Conservation (phyloP, 768 basidiomycete genomes). For the Cubamyces sp. region DNA sequence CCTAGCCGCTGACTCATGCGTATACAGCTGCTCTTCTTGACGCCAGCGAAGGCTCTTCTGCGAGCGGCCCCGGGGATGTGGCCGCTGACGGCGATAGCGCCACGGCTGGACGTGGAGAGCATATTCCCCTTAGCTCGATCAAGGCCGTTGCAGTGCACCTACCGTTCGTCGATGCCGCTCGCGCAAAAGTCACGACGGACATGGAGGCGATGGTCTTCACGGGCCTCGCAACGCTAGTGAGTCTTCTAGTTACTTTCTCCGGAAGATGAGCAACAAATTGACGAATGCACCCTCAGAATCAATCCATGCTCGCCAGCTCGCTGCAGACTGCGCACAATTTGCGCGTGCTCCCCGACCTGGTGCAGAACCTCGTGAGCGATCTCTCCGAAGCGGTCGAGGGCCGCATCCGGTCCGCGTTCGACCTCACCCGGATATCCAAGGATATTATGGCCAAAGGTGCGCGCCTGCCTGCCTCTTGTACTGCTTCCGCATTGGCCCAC, state of each 20-base stretch:
- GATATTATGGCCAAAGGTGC: constrained; percentile 82
- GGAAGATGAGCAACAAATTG: too few species aligned
- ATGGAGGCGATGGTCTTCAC: constrained; percentile 91
- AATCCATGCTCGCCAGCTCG: constrained; percentile 87
- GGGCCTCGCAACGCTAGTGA: constrained; percentile 77
- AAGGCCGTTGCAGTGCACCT: constrained; percentile 71
- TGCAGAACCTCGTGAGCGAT: constrained; percentile 77
- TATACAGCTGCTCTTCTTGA: constrained; percentile 22
- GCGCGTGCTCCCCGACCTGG: constrained; percentile 78
- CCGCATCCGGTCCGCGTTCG: constrained; percentile 82
- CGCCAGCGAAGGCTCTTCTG: background rate
- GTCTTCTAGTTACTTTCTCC: background rate
- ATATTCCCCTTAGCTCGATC: constrained; percentile 68
- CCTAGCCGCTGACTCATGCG: background rate
- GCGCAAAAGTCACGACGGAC: constrained; percentile 70
- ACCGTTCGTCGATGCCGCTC: constrained; percentile 71
- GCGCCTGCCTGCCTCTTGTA: background rate
- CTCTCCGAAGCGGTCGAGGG: constrained; percentile 83
- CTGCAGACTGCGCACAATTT: constrained; percentile 97
- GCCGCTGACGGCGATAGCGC: background rate
- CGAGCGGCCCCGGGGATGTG: constrained; percentile 1
- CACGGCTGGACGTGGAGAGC: background rate
- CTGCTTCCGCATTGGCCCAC: background rate
- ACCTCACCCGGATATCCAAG: constrained; percentile 83
- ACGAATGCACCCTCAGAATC: constrained; percentile 59